Base-by-base conservation (phyloP, 495 filamentous ascomycete genomes). In the Hamigera avellanea region DNA sequence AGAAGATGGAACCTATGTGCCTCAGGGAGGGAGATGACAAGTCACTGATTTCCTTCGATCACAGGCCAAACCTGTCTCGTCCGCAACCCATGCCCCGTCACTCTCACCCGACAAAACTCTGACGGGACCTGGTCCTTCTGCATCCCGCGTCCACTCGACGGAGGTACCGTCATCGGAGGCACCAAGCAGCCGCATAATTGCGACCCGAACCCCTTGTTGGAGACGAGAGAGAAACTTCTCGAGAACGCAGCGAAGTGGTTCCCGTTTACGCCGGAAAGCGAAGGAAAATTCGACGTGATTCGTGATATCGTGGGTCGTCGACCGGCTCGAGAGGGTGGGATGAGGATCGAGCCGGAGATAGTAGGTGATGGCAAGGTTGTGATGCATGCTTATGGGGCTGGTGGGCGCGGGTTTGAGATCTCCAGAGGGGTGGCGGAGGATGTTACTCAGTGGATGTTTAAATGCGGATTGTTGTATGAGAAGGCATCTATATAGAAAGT, bases 301-400 rank as follows among this genome's bases (percentile, higher is more conserved):
- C 53, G 50, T 5, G 64, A 69, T 43, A 64, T 66, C 40, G 61
- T 69, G 14, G 64, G 64, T 9, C 45, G 64, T 1, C 43, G 64
- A 27, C 64, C 64, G 17, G 58, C 63, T 8, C 49, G 64, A 15
- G 54, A 66, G 37, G 64, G 64, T 1, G 65, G 65, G 12, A 44
- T 64, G 51, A 48, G 65, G 8, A 50, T 67, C 17, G 63, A 66
- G 39, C 50, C 49, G 8, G 68, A 61, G 8, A 53, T 54, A 15
- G 23, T 61, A 4, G 39, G 28, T 6, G 45, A 42, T 12, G 51
- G 40, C 1, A 43, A 44, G 15, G 35, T 26, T 7, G 52, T 80
- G 13, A 65, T 81, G 27, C 76, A 81, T 62, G 76, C 72, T 5
- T 81, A 80, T 50, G 76, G 76, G 10, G 56, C 73, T 37, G 76